Conservation (phyloP, 257 asterid species). For the Hygrophila difformis region DNA sequence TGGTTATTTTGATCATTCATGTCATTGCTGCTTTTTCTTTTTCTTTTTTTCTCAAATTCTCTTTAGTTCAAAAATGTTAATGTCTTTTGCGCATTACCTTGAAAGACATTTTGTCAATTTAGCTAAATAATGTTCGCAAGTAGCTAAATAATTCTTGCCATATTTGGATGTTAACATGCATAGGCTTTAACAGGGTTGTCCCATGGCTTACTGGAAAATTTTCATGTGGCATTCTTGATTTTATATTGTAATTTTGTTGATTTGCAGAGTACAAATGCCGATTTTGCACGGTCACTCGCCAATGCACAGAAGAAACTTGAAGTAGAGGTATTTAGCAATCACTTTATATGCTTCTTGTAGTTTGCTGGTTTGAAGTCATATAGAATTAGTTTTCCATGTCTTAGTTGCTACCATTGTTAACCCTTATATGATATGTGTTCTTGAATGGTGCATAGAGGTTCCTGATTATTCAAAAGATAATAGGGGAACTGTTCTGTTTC, state of each 20-base stretch:
- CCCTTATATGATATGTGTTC: no score
- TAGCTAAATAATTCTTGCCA: background rate
- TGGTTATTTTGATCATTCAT: no score
- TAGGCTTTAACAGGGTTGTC: background rate
- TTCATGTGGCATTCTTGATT: background rate
- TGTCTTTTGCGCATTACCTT: no score
- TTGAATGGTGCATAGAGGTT: background rate
- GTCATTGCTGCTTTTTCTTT: no score
- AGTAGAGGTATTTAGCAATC: slow-evolving; percentile 56
- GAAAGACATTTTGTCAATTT: no score
- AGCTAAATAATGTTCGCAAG: background rate
- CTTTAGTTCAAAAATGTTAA: background rate
- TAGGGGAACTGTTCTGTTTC: no score
- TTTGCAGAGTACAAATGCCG: slow-evolving; percentile 78
- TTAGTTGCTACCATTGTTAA: background rate
- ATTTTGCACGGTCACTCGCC: slow-evolving; percentile 82
- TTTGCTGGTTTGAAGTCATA: slow-evolving; percentile 9
- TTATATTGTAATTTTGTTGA: slow-evolving; percentile 3
- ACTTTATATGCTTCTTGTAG: slow-evolving; percentile 1
- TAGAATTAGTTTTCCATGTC: background rate
- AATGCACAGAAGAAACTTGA: slow-evolving; percentile 70
- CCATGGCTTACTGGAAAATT: slow-evolving; percentile 1
- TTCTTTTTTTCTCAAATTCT: background rate
- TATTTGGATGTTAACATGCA: background rate
- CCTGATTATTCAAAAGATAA: no score